Evolutionary conservation across 2,329 filamentous ascomycete genomes (phyloP).

Genomic region (Graphilbum fragrans): DNA sequence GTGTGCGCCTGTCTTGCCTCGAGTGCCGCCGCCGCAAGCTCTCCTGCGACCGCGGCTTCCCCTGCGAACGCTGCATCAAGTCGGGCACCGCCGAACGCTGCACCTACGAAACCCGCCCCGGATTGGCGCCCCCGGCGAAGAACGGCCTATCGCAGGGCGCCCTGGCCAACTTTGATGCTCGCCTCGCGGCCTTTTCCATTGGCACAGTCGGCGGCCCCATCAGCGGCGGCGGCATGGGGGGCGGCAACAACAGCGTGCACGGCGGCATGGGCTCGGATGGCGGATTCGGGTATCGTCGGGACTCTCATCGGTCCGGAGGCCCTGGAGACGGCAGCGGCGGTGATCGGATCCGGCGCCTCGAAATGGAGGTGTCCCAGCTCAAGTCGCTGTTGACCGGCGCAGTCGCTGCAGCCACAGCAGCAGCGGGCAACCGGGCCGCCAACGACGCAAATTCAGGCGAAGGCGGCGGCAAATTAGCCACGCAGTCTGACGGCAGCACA

Average conservation of each 20-base stretch:
- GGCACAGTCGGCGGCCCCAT: slow-evolving; percentile 13
- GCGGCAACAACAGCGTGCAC: background rate
- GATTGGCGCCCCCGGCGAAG: slow-evolving; percentile 25
- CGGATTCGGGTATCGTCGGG: slow-evolving; percentile 21
- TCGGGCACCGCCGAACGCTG: slow-evolving; percentile 48
- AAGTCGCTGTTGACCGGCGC: slow-evolving; percentile 30
- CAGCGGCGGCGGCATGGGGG: background rate
- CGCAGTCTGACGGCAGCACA: slow-evolving; percentile 13
- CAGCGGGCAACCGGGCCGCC: background rate
- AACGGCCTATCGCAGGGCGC: slow-evolving; percentile 31
- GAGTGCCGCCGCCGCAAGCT: slow-evolving; percentile 49
- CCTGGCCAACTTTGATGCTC: slow-evolving; percentile 31
- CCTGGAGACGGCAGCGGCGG: slow-evolving; percentile 25
- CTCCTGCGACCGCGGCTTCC: slow-evolving; percentile 48
- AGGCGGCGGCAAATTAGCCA: slow-evolving; percentile 1
- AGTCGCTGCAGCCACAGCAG: background rate
- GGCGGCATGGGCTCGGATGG: slow-evolving; percentile 12
- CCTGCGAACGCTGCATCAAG: slow-evolving; percentile 50
- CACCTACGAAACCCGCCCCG: slow-evolving; percentile 41
- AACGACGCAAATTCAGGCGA: background rate
- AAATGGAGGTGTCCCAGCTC: slow-evolving; percentile 46
- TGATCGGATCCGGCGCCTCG: slow-evolving; percentile 45
- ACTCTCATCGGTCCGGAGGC: slow-evolving; percentile 13
- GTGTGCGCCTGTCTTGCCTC: slow-evolving; percentile 46
- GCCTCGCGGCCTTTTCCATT: slow-evolving; percentile 26